These are phyloP conservation scores for Adansonia madagascariensis DNA, from an alignment of 441 rosid species.

Conservation along the genomic window DNA sequence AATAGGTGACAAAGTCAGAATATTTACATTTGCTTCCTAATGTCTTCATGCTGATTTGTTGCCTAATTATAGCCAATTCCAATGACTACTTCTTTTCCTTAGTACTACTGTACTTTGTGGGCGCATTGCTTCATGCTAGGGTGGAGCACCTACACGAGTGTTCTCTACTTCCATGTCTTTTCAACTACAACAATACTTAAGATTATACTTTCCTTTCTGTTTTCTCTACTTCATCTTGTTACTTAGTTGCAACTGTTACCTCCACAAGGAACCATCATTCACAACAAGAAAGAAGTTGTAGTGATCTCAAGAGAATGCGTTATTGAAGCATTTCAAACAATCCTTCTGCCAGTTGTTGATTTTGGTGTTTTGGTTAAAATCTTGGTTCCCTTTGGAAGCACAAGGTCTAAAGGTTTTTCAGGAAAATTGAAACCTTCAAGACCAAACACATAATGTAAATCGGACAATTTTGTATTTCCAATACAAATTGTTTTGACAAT, in stretches of 20 bases:
- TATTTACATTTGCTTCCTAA: no score
- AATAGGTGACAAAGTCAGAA: no score
- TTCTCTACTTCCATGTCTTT: neutral
- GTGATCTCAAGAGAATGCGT: neutral
- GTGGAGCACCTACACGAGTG: neutral
- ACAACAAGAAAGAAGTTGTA: neutral
- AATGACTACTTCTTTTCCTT: neutral
- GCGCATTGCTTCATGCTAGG: neutral
- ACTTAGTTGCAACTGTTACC: neutral
- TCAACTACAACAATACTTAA: neutral
- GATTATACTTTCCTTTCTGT: neutral
- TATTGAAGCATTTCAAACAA: neutral
- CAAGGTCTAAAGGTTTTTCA: neutral
- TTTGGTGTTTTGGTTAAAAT: neutral
- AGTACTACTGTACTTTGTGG: neutral
- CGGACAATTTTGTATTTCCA: neutral
- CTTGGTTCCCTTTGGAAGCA: neutral
- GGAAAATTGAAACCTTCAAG: slow-evolving; percentile 7
- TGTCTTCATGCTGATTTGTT: no score
- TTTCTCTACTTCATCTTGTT: neutral
- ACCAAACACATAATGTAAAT: neutral
- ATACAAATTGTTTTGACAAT: neutral
- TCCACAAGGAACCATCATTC: neutral
- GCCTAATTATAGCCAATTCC: no score
- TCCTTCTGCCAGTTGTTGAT: neutral